These are phyloP conservation scores for Pontederia crassipes DNA, from an alignment of 176 grass and related monocot species.

Conservation along the genomic window DNA sequence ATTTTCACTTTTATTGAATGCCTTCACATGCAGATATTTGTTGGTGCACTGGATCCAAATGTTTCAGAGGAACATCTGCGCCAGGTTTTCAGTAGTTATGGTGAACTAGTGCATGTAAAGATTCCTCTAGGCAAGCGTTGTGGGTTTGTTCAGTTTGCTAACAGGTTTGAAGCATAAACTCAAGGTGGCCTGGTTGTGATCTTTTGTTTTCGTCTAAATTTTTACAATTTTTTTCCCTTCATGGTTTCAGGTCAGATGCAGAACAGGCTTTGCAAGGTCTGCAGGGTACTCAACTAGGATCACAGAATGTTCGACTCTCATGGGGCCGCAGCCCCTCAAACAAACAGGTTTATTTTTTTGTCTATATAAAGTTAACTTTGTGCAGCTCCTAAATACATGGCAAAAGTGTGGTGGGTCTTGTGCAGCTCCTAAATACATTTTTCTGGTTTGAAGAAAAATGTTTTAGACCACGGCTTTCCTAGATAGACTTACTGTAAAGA, in stretches of 20 bases:
- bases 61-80: conserved; percentile 75
- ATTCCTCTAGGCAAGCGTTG: conserved; percentile 92
- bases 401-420: too few relatives aligned
- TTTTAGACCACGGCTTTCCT: too few relatives aligned
- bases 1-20: conserved; percentile 22
- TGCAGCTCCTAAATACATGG: too few relatives aligned
- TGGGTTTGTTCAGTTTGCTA: conserved; percentile 86
- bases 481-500: too few relatives aligned
- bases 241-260: too few relatives aligned
- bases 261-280: conserved; percentile 38
- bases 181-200: neutral
- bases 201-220: too few relatives aligned
- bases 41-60: conserved; percentile 82
- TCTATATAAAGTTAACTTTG: too few relatives aligned
- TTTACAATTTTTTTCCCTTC: neutral
- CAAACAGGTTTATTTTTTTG: conserved; percentile 29
- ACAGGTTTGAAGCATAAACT: conserved; percentile 35
- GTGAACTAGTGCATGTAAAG: conserved; percentile 89
- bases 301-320: conserved; percentile 16
- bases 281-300: conserved; percentile 34
- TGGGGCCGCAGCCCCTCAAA: conserved; percentile 28
- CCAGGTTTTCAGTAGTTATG: conserved; percentile 73
- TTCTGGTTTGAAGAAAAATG: neutral
- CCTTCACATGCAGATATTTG: conserved; percentile 65
- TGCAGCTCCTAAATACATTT: too few relatives aligned